Percentiles rank a stretch among this genome's conserved stretches.
phyloP scores from a whole-genome alignment of 2,329 filamentous ascomycete species.

The Elsinoe fawcettii region DNA sequence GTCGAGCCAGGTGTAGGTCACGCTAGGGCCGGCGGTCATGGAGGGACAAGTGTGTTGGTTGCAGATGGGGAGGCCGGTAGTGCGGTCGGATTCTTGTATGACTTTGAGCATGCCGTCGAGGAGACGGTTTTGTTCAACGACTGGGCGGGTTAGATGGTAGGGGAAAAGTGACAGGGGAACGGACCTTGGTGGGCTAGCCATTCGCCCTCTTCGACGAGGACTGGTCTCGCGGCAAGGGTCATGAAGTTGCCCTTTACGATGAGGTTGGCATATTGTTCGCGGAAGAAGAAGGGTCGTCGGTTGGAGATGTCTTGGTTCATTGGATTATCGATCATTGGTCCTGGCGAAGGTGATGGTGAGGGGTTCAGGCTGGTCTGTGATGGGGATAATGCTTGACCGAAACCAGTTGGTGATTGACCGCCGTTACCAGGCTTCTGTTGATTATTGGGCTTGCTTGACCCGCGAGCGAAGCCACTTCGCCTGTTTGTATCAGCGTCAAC shows the following conservation, averaged over 20 bases:
- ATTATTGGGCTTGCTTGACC: slow-evolving; percentile 33
- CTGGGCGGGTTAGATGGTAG: slow-evolving; percentile 38
- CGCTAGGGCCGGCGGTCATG: slow-evolving; percentile 90
- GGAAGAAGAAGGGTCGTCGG: slow-evolving; percentile 66
- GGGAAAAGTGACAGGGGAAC: slow-evolving; percentile 23
- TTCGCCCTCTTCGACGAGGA: slow-evolving; percentile 87
- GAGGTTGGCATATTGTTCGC: slow-evolving; percentile 66
- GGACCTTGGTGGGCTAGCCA: slow-evolving; percentile 93
- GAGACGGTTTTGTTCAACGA: slow-evolving; percentile 86
- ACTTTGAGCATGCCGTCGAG: slow-evolving; percentile 84
- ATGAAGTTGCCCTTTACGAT: slow-evolving; percentile 98
- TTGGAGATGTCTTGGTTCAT: slow-evolving; percentile 39
- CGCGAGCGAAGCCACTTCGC: slow-evolving; percentile 37
- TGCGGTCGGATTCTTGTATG: slow-evolving; percentile 76
- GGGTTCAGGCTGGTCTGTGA: slow-evolving; percentile 18
- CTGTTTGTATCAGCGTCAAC: slow-evolving; percentile 17
- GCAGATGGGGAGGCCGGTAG: slow-evolving; percentile 67
- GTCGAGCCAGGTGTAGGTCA: slow-evolving; percentile 96
- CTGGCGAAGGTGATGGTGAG: slow-evolving; percentile 46
- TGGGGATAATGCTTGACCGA: slow-evolving; percentile 25
- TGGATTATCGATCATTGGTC: slow-evolving; percentile 60
- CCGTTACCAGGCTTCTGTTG: slow-evolving; percentile 32
- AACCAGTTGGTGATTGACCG: slow-evolving; percentile 17
- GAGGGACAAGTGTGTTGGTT: slow-evolving; percentile 76
- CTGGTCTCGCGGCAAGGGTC: slow-evolving; percentile 85